A percentile compares a stretch with the other conserved stretches of the same genome.
Conservation (phyloP, 805 yeast species). For the Saturnispora gosingensis region DNA sequence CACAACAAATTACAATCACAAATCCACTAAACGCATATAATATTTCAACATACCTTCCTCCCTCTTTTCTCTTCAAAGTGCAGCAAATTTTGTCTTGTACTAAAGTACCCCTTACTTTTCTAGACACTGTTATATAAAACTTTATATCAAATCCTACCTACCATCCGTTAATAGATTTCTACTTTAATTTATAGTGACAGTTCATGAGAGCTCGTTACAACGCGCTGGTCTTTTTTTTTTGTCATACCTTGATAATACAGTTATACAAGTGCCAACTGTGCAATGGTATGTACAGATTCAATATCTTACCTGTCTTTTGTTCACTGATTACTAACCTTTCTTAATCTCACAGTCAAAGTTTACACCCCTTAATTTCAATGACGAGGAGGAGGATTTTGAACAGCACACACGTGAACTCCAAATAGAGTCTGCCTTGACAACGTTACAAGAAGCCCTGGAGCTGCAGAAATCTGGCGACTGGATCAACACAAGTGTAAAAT, state of each 20-base stretch:
- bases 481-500: slow-evolving; percentile 42
- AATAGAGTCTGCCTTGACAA: slow-evolving; percentile 72
- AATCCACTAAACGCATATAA: not conserved
- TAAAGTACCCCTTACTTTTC: not conserved
- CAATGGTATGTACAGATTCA: slow-evolving; percentile 3
- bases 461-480: slow-evolving; percentile 45
- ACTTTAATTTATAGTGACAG: not conserved
- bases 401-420: slow-evolving; percentile 90
- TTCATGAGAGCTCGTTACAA: not conserved
- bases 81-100: not conserved
- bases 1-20: not conserved
- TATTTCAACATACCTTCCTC: not conserved
- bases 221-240: not conserved
- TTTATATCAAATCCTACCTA: not conserved
- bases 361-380: slow-evolving; percentile 68
- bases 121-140: not conserved
- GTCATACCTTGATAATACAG: not conserved
- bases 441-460: slow-evolving; percentile 62
- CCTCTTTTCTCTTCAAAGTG: not conserved
- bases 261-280: not conserved
- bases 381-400: slow-evolving; percentile 73
- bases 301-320: not conserved
- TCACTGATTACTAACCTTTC: slow-evolving; percentile 2
- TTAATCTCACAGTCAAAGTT: slow-evolving; percentile 45
- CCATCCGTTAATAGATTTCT: not conserved